Conservation (phyloP, 805 yeast genomes). For the Starmerella bombicola region DNA sequence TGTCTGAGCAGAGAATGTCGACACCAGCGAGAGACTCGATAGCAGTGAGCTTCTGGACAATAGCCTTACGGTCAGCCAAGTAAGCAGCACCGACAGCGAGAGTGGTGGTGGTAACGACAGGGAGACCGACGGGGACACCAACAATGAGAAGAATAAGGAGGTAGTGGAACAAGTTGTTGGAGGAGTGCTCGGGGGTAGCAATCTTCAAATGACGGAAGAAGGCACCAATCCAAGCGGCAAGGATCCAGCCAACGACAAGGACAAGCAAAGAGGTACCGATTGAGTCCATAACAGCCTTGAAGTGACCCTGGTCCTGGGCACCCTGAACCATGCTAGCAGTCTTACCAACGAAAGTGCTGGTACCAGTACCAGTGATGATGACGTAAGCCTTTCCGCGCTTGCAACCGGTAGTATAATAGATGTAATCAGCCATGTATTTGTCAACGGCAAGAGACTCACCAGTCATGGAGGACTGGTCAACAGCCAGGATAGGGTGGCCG, state of each 20-base stretch:
- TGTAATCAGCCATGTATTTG: constrained; percentile 79
- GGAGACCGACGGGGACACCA: constrained; percentile 98
- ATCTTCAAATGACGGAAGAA: constrained; percentile 88
- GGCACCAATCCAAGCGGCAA: constrained; percentile 84
- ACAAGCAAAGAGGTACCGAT: constrained; percentile 87
- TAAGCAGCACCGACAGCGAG: constrained; percentile 99
- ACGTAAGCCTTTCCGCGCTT: constrained; percentile 93
- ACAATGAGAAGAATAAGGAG: constrained; percentile 88
- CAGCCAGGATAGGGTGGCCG: constrained; percentile 65
- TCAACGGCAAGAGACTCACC: constrained; percentile 97
- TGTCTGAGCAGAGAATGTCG: constrained; percentile 91
- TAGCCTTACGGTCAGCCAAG: constrained; percentile 92
- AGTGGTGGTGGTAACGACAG: constrained; percentile 96
- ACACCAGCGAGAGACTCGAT: constrained; percentile 96
- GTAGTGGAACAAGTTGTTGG: constrained; percentile 61
- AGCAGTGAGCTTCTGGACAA: constrained; percentile 91
- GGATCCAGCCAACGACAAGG: constrained; percentile 71
- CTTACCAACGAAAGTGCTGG: constrained; percentile 89
- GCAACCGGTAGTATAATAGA: constrained; percentile 88
- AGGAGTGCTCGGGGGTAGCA: constrained; percentile 42
- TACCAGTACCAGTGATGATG: constrained; percentile 91
- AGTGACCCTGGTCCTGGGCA: constrained; percentile 95
- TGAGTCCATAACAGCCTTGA: constrained; percentile 94
- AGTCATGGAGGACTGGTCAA: constrained; percentile 90
- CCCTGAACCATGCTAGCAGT: constrained; percentile 95